Conservation (phyloP, 1,284 basidiomycete species). For the Caloboletus inedulis region DNA sequence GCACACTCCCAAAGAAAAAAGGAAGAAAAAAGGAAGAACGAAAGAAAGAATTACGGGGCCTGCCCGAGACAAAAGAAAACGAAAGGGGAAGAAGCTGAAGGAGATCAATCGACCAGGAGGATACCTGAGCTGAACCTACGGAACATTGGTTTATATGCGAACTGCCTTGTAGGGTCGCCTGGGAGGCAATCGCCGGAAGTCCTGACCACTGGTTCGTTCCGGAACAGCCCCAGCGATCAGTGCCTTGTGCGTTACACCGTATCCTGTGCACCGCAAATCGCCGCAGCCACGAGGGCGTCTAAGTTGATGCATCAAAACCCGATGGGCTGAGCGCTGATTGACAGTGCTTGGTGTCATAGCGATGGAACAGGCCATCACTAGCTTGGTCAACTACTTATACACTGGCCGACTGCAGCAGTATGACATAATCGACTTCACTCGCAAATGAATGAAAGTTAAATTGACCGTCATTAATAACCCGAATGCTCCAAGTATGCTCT, state of each 20-base stretch:
- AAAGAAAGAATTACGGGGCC: constrained; percentile 1
- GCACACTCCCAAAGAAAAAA: background rate
- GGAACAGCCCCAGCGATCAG: constrained; percentile 4
- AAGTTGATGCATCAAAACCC: constrained; percentile 3
- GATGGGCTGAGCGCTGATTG: too few relatives aligned
- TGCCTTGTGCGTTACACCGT: background rate
- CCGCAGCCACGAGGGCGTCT: background rate
- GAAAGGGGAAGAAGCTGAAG: constrained; percentile 1
- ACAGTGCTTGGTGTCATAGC: background rate
- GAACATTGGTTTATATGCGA: constrained; percentile 12
- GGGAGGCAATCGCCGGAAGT: background rate
- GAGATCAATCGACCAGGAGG: constrained; percentile 13
- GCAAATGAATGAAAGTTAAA: background rate
- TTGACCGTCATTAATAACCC: background rate
- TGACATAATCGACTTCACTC: background rate
- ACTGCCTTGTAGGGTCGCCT: background rate
- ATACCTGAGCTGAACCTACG: background rate
- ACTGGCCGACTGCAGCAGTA: too few relatives aligned
- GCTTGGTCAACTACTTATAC: too few relatives aligned
- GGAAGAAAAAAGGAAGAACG: background rate
- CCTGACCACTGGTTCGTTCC: background rate
- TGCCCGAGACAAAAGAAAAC: constrained; percentile 19
- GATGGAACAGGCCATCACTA: too few relatives aligned
- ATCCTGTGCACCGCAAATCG: background rate
- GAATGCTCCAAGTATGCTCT: background rate